phyloP scores from a whole-genome alignment of 495 filamentous ascomycete genomes.

The Podospora anserina region DNA sequence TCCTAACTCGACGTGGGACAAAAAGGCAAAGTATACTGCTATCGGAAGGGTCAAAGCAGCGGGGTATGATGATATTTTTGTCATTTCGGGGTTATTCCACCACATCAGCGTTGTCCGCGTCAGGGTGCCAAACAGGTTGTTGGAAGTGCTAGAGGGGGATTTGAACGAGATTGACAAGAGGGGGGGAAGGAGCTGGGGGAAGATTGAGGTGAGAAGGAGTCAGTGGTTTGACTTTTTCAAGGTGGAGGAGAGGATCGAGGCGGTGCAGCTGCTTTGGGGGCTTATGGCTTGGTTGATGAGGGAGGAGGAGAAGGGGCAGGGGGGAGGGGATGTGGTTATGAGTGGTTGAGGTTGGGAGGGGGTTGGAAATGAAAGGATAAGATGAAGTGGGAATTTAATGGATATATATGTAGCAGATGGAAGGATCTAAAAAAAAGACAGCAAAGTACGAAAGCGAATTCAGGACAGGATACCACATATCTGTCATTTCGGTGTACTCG shows the following conservation, averaged over 20 bases:
- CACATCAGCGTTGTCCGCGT: slow-evolving; percentile 74
- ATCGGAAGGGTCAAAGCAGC: slow-evolving; percentile 58
- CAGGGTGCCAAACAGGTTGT: slow-evolving; percentile 63
- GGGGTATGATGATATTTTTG: slow-evolving; percentile 66
- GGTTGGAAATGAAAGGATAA: neutral
- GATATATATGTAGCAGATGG: too few species aligned
- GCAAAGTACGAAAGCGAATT: too few species aligned
- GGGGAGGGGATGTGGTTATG: slow-evolving; percentile 28
- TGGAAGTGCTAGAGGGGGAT: slow-evolving; percentile 50
- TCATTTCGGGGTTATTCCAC: slow-evolving; percentile 78
- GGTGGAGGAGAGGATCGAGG: slow-evolving; percentile 63
- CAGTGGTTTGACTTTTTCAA: slow-evolving; percentile 77
- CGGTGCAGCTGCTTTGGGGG: slow-evolving; percentile 70
- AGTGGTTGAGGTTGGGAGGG: neutral
- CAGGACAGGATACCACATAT: too few species aligned
- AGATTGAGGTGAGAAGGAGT: slow-evolving; percentile 62
- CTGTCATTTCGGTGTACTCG: too few species aligned
- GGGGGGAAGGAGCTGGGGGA: slow-evolving; percentile 45
- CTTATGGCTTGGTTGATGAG: slow-evolving; percentile 72
- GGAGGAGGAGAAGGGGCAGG: slow-evolving; percentile 30
- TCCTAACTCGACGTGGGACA: slow-evolving; percentile 70
- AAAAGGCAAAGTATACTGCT: slow-evolving; percentile 64
- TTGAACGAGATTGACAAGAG: slow-evolving; percentile 19
- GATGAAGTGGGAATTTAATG: neutral
- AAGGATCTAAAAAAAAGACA: too few species aligned